Conservation (phyloP, 805 yeast species). For the Wickerhamomyces alni region DNA sequence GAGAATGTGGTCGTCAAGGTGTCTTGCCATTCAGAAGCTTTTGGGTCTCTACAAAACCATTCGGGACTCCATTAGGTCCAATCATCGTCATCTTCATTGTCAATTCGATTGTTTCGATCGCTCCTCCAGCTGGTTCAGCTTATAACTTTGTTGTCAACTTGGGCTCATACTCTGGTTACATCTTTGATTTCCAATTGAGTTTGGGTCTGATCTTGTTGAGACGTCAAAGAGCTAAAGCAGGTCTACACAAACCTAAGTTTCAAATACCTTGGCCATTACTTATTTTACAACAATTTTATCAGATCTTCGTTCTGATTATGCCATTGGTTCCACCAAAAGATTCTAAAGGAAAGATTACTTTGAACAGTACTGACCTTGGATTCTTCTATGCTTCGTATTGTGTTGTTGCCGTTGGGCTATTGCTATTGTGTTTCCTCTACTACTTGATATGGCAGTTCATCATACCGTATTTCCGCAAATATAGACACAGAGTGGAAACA, state of each 20-base stretch:
- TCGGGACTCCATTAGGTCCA: conserved; percentile 49
- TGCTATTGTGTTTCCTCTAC: conserved; percentile 53
- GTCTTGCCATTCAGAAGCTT: conserved; percentile 38
- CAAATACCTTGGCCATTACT: conserved; percentile 53
- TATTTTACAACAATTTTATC: conserved; percentile 54
- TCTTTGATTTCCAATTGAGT: conserved; percentile 58
- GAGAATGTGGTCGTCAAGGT: conserved; percentile 47
- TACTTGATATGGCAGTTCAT: conserved; percentile 58
- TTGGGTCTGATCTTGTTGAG: conserved; percentile 54
- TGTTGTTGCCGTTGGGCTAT: conserved; percentile 66
- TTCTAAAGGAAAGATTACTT: conserved; percentile 26
- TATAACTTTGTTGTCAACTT: conserved; percentile 65
- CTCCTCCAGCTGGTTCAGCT: conserved; percentile 85
- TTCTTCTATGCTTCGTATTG: conserved; percentile 73
- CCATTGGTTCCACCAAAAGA: conserved; percentile 67
- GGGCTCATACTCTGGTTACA: conserved; percentile 71
- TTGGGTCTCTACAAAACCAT: conserved; percentile 39
- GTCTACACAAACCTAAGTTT: conserved; percentile 53
- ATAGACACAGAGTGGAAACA: conserved; percentile 42
- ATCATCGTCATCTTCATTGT: conserved; percentile 67
- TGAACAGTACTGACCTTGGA: conserved; percentile 50
- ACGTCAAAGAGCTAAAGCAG: conserved; percentile 42
- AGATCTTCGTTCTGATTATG: conserved; percentile 60
- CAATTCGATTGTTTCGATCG: conserved; percentile 60
- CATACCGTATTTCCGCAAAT: conserved; percentile 47